These are phyloP conservation scores for Lentinus tigrinus DNA, from an alignment of 768 basidiomycete species.

Conservation along the genomic window DNA sequence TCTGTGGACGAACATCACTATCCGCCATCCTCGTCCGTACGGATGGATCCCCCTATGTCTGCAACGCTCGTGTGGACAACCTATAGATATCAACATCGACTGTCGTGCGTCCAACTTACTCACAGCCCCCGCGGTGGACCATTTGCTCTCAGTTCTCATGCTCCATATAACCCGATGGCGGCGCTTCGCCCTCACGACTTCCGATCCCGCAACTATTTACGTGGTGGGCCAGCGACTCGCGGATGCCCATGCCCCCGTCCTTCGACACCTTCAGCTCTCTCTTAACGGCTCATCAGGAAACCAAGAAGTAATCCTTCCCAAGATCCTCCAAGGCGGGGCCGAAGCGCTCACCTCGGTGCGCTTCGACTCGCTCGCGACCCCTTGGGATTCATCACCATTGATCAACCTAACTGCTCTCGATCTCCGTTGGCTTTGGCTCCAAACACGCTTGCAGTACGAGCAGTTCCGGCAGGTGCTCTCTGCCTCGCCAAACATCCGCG, in stretches of 20 bases:
- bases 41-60: constrained; percentile 19
- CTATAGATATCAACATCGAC: constrained; percentile 23
- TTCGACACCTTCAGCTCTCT: constrained; percentile 22
- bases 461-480: constrained; percentile 22
- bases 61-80: constrained; percentile 11
- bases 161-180: constrained; percentile 21
- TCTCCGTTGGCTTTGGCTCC: constrained; percentile 26
- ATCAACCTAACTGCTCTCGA: constrained; percentile 20
- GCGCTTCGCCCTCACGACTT: constrained; percentile 18
- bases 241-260: constrained; percentile 10
- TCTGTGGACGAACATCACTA: constrained; percentile 22
- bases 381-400: constrained; percentile 17
- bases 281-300: constrained; percentile 20
- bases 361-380: constrained; percentile 21
- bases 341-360: constrained; percentile 20
- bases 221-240: constrained; percentile 17
- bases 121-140: constrained; percentile 13
- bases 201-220: constrained; percentile 15
- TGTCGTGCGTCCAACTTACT: constrained; percentile 14
- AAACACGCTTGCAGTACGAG: constrained; percentile 19
- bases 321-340: constrained; percentile 21
- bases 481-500: constrained; percentile 18
- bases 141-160: constrained; percentile 11
- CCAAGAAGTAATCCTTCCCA: constrained; percentile 18
- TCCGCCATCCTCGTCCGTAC: constrained; percentile 16